These are phyloP conservation scores for Phellinidium pouzarii DNA, from an alignment of 1,284 basidiomycete species.

Conservation along the genomic window DNA sequence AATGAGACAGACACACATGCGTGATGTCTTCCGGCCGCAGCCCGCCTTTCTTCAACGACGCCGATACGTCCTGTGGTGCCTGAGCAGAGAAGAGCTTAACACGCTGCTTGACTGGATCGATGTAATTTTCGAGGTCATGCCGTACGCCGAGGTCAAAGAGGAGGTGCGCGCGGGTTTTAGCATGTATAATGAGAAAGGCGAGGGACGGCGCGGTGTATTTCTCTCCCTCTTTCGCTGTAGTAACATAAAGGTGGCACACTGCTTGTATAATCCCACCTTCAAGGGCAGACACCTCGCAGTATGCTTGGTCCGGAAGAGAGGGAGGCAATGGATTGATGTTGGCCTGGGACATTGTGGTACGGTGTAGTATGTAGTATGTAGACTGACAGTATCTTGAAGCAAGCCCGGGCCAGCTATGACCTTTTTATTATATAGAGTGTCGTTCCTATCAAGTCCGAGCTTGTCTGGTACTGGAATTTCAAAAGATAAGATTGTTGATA, in stretches of 20 bases:
- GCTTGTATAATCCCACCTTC: constrained; percentile 18
- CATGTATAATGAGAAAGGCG: constrained; percentile 21
- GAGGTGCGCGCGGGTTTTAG: constrained; percentile 13
- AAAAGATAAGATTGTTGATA: too few relatives aligned
- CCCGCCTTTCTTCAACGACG: constrained; percentile 44
- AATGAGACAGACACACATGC: constrained; percentile 44
- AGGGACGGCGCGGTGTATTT: constrained; percentile 17
- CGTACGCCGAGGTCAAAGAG: constrained; percentile 23
- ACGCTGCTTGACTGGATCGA: background rate
- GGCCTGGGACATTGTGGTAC: background rate
- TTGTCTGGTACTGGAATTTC: too few relatives aligned
- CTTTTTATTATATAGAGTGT: too few relatives aligned
- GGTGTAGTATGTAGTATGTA: background rate
- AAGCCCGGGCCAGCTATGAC: too few relatives aligned
- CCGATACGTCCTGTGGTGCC: constrained; percentile 38
- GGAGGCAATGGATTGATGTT: constrained; percentile 7
- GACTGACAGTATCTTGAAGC: too few relatives aligned
- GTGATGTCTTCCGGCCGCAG: constrained; percentile 33
- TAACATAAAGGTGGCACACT: constrained; percentile 10
- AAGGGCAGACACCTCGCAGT: constrained; percentile 20
- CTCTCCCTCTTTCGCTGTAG: constrained; percentile 6
- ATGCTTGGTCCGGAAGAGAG: constrained; percentile 17
- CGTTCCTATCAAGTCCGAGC: too few relatives aligned
- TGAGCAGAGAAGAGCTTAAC: constrained; percentile 27
- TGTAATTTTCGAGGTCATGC: constrained; percentile 11